phyloP scores from a whole-genome alignment of 148 eudicot species.

The Chenopodium quinoa region DNA sequence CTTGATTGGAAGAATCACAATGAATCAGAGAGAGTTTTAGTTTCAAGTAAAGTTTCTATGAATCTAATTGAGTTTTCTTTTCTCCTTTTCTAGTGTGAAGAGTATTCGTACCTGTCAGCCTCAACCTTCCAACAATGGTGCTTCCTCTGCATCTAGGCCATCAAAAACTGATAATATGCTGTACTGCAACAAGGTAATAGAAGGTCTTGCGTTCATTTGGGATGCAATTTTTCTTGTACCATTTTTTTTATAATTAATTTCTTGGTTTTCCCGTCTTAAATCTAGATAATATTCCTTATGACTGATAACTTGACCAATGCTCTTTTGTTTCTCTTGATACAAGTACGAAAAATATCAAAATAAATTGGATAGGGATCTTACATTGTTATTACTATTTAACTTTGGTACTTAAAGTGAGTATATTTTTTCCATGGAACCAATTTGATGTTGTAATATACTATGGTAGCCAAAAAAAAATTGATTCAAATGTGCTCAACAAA shows the following conservation, averaged over 20 bases:
- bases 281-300: not conserved
- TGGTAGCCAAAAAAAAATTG: not conserved
- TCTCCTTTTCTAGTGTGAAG: conserved; percentile 60
- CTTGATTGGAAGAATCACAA: not conserved
- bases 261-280: not conserved
- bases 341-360: not conserved
- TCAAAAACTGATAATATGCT: conserved; percentile 59
- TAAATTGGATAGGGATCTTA: not conserved
- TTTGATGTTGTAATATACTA: not conserved
- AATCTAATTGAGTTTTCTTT: conserved; percentile 8
- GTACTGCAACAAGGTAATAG: conserved; percentile 67
- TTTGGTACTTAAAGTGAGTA: not conserved
- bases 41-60: not conserved
- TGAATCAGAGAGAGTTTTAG: not conserved
- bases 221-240: not conserved
- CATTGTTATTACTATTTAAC: not conserved
- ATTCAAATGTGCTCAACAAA: not conserved
- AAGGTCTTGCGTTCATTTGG: not conserved
- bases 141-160: conserved; percentile 64
- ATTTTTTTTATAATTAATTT: not conserved
- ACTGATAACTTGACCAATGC: not conserved
- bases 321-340: not conserved
- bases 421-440: not conserved
- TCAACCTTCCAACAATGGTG: conserved; percentile 66
- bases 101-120: conserved; percentile 95